Percentiles rank a stretch among this genome's conserved stretches.
Evolutionary conservation across 345 rosid species (phyloP).

Genomic region (Gossypium australe): DNA sequence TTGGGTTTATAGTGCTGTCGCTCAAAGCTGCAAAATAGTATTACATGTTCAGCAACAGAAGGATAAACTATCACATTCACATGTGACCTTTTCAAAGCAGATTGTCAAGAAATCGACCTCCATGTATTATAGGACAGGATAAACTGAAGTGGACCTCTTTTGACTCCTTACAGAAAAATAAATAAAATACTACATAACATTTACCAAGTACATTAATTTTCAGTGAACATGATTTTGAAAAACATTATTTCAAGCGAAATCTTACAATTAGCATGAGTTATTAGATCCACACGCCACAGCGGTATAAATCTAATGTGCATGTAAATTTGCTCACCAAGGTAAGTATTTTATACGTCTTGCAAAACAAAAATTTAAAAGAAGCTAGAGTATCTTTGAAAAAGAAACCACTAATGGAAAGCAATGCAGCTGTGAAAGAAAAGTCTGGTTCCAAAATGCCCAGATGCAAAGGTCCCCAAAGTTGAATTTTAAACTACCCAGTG

Average conservation of each 20-base stretch:
- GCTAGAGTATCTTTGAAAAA: neutral
- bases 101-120: no score
- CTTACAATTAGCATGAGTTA: neutral
- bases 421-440: neutral
- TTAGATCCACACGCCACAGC: neutral
- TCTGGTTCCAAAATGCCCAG: conserved; percentile 23
- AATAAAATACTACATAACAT: no score
- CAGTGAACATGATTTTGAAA: neutral
- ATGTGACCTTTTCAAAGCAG: no score
- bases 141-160: neutral
- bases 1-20: no score
- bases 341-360: neutral
- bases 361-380: neutral
- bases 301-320: neutral
- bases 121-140: neutral
- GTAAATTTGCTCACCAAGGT: neutral
- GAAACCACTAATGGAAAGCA: neutral
- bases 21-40: no score
- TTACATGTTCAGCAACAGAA: no score
- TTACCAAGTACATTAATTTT: neutral
- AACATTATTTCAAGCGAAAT: conserved; percentile 3
- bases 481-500: conserved; percentile 1
- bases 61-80: no score
- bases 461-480: conserved; percentile 15
- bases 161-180: neutral